phyloP scores from a whole-genome alignment of 495 filamentous ascomycete genomes.

The Hypoxylon crocopeplum region DNA sequence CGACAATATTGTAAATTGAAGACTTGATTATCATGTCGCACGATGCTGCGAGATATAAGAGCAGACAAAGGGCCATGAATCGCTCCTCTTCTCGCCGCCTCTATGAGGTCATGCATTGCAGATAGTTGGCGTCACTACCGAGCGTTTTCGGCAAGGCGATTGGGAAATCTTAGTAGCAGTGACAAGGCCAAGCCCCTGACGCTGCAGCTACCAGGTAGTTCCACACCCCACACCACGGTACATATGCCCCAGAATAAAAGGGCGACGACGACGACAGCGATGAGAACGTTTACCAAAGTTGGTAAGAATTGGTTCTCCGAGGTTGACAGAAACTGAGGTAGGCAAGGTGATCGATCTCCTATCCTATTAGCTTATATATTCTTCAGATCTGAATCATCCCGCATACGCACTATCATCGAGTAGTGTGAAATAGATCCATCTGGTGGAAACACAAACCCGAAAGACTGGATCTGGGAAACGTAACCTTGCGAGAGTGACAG shows the following conservation, averaged over 20 bases:
- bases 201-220: conserved; percentile 19
- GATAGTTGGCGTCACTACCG: conserved; percentile 1
- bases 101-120: conserved; percentile 17
- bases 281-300: too few relatives aligned
- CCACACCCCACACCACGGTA: conserved; percentile 20
- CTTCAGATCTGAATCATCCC: background rate
- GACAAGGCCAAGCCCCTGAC: conserved; percentile 10
- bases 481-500: background rate
- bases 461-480: conserved; percentile 1
- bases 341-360: too few relatives aligned
- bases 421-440: conserved; percentile 9
- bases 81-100: background rate
- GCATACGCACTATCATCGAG: background rate
- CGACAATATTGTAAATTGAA: background rate
- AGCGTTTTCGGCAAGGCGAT: conserved; percentile 10
- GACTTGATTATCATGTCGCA: background rate
- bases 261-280: conserved; percentile 1
- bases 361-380: background rate
- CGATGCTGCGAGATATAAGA: background rate
- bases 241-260: background rate
- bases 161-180: conserved; percentile 1
- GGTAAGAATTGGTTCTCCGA: too few relatives aligned
- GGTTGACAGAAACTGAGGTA: too few relatives aligned
- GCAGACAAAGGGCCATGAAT: background rate
- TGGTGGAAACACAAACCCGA: conserved; percentile 1